These are phyloP conservation scores for Chlorella sp. DNA, from an alignment of 139 green algal genomes.

Conservation along the genomic window DNA sequence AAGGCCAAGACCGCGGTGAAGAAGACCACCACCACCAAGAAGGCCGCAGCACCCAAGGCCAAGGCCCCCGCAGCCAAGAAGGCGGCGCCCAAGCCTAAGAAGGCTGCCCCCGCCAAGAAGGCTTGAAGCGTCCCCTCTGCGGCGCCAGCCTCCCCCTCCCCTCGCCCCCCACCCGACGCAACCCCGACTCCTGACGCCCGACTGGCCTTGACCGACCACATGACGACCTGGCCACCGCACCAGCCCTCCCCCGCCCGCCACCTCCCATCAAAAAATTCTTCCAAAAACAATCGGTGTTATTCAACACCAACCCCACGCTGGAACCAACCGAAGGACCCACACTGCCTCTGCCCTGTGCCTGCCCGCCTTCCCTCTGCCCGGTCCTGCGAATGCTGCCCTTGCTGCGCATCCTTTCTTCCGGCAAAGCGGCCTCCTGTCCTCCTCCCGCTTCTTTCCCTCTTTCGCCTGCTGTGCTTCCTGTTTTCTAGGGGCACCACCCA, in stretches of 20 bases:
- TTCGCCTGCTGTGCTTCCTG: no score
- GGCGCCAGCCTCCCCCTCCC: not conserved
- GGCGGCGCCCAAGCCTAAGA: conserved; percentile 38
- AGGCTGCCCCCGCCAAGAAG: conserved; percentile 52
- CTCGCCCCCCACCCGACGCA: not conserved
- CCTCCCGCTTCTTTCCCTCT: no score
- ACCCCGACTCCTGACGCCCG: not conserved
- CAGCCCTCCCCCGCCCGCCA: not conserved
- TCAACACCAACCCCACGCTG: not conserved
- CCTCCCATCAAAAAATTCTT: not conserved
- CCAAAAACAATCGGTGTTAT: conserved; percentile 25
- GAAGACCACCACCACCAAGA: conserved; percentile 21
- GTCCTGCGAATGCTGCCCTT: no score
- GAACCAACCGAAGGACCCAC: no score
- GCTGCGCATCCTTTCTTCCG: no score
- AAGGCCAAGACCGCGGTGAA: not conserved
- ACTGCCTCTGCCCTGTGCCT: no score
- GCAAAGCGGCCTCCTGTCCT: no score
- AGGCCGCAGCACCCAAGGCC: conserved; percentile 51
- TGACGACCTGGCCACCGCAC: not conserved
- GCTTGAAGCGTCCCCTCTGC: not conserved
- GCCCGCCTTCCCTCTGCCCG: no score
- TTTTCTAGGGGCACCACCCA: no score
- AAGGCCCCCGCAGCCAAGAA: conserved; percentile 27
- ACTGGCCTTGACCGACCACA: not conserved